These are phyloP conservation scores for Candida sp. DNA, from an alignment of 1,139 yeast genomes.

Conservation along the genomic window DNA sequence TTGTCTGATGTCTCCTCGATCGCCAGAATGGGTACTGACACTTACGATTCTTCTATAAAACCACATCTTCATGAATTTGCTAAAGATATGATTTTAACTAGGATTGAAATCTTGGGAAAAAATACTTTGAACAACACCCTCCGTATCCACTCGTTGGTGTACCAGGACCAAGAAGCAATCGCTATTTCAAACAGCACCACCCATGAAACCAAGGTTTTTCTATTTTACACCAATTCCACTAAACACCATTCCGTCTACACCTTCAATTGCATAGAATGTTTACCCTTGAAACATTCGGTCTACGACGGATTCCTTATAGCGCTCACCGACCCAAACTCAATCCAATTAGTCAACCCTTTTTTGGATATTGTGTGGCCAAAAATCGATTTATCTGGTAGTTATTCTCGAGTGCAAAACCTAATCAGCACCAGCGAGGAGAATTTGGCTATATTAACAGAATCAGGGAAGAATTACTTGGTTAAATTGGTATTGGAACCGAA, in stretches of 20 bases:
- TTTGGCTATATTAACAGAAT: constrained; percentile 20
- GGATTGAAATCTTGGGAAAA: constrained; percentile 45
- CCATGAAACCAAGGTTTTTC: constrained; percentile 44
- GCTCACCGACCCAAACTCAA: constrained; percentile 24
- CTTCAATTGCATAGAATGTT: constrained; percentile 40
- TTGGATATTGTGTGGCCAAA: constrained; percentile 50
- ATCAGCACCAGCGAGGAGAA: constrained; percentile 26
- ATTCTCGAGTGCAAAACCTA: constrained; percentile 16
- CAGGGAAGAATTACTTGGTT: constrained; percentile 25
- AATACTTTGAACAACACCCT: constrained; percentile 18
- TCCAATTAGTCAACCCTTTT: constrained; percentile 64
- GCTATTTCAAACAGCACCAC: constrained; percentile 36
- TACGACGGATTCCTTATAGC: constrained; percentile 43
- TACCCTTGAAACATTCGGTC: constrained; percentile 27
- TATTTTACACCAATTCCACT: constrained; percentile 41
- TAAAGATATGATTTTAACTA: constrained; percentile 69
- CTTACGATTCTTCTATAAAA: constrained; percentile 25
- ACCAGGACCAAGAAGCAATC: constrained; percentile 58
- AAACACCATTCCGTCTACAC: constrained; percentile 30
- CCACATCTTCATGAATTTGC: constrained; percentile 19
- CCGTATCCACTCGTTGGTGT: constrained; percentile 10
- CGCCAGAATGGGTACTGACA: constrained; percentile 57
- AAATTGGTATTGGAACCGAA: constrained; percentile 46
- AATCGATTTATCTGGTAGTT: constrained; percentile 18
- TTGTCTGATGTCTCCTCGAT: constrained; percentile 55